These are phyloP conservation scores for Fusarium hainanense DNA, from an alignment of 2,329 filamentous ascomycete genomes.

Conservation along the genomic window DNA sequence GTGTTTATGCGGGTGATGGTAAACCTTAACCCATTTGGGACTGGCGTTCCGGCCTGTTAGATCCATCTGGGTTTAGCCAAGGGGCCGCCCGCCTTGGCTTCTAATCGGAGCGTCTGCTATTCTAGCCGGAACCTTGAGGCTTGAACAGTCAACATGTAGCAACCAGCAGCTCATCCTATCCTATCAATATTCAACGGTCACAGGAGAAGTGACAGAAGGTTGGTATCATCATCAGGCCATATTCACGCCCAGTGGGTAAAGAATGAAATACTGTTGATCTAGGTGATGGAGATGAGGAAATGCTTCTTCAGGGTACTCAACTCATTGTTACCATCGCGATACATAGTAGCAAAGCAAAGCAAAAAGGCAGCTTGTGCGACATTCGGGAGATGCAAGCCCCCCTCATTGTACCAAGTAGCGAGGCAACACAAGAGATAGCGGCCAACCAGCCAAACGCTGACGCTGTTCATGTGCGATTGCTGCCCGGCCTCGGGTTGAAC, in stretches of 20 bases:
- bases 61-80: conserved; percentile 38
- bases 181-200: background rate
- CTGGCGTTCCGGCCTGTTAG: conserved; percentile 18
- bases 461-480: conserved; percentile 33
- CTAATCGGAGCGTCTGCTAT: background rate
- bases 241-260: background rate
- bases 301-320: background rate
- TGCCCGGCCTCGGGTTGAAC: conserved; percentile 30
- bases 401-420: conserved; percentile 36
- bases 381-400: conserved; percentile 34
- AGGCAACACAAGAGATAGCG: conserved; percentile 28
- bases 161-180: background rate
- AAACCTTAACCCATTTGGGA: conserved; percentile 28
- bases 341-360: background rate
- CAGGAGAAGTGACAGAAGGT: background rate
- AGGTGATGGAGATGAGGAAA: background rate
- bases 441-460: conserved; percentile 25
- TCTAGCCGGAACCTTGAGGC: conserved; percentile 6
- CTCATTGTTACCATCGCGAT: conserved; percentile 2
- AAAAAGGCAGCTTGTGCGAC: conserved; percentile 24
- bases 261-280: background rate
- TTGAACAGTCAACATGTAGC: background rate
- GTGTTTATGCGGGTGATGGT: conserved; percentile 22
- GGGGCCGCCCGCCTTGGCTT: conserved; percentile 40
- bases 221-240: background rate